A percentile compares a stretch with the other conserved stretches of the same genome.
These are phyloP conservation scores for Amanita pseudoporphyria DNA, from an alignment of 768 basidiomycete genomes.

Conservation along the genomic window DNA sequence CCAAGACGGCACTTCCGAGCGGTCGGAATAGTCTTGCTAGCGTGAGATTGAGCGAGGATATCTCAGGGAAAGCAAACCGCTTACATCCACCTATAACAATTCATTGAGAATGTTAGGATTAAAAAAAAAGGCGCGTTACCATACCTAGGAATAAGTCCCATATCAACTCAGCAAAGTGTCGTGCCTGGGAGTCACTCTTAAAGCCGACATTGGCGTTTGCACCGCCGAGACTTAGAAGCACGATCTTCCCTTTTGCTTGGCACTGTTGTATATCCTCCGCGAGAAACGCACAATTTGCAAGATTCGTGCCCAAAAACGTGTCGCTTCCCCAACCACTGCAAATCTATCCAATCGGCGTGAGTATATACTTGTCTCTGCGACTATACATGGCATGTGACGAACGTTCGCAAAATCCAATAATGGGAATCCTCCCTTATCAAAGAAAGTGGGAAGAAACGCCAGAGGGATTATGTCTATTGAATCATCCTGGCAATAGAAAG, in stretches of 20 bases:
- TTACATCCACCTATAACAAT: slow-evolving; percentile 21
- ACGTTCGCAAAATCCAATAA: slow-evolving; percentile 57
- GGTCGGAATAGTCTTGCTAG: slow-evolving; percentile 40
- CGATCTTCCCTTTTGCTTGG: slow-evolving; percentile 49
- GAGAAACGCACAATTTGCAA: slow-evolving; percentile 57
- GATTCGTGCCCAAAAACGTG: slow-evolving; percentile 49
- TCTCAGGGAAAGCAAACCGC: slow-evolving; percentile 9
- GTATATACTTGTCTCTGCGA: too few relatives aligned
- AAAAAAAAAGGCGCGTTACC: slow-evolving; percentile 4
- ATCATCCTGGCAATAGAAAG: too few relatives aligned
- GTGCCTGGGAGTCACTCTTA: slow-evolving; percentile 40
- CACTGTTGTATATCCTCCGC: slow-evolving; percentile 52
- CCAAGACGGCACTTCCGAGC: slow-evolving; percentile 57
- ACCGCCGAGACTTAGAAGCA: slow-evolving; percentile 43
- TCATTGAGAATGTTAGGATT: neutral
- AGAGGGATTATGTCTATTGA: too few relatives aligned
- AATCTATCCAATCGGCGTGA: too few relatives aligned
- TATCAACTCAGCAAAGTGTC: slow-evolving; percentile 45
- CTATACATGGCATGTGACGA: slow-evolving; percentile 8
- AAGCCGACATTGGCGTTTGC: slow-evolving; percentile 51
- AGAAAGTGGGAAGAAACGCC: slow-evolving; percentile 55
- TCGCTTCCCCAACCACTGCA: slow-evolving; percentile 27
- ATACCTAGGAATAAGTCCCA: slow-evolving; percentile 64
- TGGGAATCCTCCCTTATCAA: slow-evolving; percentile 48
- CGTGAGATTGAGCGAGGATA: slow-evolving; percentile 2